A percentile compares a stretch with the other conserved stretches of the same genome.
phyloP scores from a whole-genome alignment of 176 grass and related monocot species.

The Musa schizocarpa region DNA sequence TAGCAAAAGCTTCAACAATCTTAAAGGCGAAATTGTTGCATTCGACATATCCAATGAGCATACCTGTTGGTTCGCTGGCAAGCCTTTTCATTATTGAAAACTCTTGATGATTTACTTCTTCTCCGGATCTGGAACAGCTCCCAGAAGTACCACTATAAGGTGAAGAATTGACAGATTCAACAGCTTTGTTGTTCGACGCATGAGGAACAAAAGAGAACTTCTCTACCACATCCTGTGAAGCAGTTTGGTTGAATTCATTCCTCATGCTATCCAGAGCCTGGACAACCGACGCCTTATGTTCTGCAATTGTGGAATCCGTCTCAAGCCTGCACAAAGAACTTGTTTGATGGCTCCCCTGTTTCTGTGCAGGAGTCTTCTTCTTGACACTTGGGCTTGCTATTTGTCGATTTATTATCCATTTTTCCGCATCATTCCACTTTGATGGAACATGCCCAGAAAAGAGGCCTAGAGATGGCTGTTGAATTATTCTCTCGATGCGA shows the following conservation, averaged over 20 bases:
- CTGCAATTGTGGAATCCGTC: conserved; percentile 27
- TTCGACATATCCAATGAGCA: not conserved
- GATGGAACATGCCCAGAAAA: conserved; percentile 62
- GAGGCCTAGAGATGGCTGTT: conserved; percentile 32
- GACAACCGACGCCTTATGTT: conserved; percentile 22
- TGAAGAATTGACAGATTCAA: conserved; percentile 31
- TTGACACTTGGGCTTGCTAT: conserved; percentile 33
- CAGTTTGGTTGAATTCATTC: conserved; percentile 32
- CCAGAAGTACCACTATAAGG: not conserved
- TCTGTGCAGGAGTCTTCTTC: conserved; percentile 20
- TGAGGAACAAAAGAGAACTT: conserved; percentile 62
- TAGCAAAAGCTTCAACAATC: no score
- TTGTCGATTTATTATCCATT: conserved; percentile 90
- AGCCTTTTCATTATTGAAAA: conserved; percentile 21
- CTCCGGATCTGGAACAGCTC: not conserved
- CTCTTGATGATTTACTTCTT: conserved; percentile 17
- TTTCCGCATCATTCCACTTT: conserved; percentile 96
- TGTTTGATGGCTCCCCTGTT: conserved; percentile 25
- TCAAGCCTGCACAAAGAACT: conserved; percentile 20
- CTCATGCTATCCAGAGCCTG: conserved; percentile 39
- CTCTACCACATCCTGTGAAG: conserved; percentile 41
- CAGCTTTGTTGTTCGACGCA: conserved; percentile 31
- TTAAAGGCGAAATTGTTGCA: not conserved
- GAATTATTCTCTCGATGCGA: conserved; percentile 26
- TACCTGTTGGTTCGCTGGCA: conserved; percentile 51